Evolutionary conservation across 2,329 filamentous ascomycete species (phyloP), one percentile per base, ranked within the genome.

Genomic region (Claviceps paspali): DNA sequence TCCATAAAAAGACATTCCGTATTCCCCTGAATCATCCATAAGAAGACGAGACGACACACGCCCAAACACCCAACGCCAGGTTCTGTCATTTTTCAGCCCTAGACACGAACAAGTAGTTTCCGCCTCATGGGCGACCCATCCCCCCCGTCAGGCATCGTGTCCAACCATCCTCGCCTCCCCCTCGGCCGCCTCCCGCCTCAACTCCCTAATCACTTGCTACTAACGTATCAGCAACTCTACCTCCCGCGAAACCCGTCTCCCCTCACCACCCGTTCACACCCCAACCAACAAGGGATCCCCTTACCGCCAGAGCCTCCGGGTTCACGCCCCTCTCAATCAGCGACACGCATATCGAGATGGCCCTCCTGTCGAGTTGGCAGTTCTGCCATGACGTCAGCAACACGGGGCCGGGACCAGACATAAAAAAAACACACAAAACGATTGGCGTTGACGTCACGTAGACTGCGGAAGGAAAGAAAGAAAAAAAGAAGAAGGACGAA

Each of bases 281-380:
- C n/a, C n/a, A n/a, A n/a, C n/a, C n/a, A n/a, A n/a, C n/a, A n/a
- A n/a, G n/a, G n/a, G n/a, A n/a, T n/a, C n/a, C n/a, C 12, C 84
- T 53, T 70, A 96, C 91, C 18, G 88, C 87, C 23, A 98, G 66
- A 1, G 88, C 91, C 56, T 96, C 88, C 0, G 91, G 91, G 53
- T 94, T 94, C 22, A 96, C 85, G 11, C 91, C 91, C 53, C 94
- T 94, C 61, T 98, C 91, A 49, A 98, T 92, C 58, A 98, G 73
- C 38, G 86, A 94, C 42, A 96, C 88, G 60, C 91, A 98, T 44
- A 95, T 83, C 3, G 87, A 94, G 14, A 98, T 68, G 15, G 87
- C 86, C 38, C 86, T 80, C 23, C 88, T 78, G 58, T 95, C 87
- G 32, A 98, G 76, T 45, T 93, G 76, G 43, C 88, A 94, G 62